Evolutionary conservation across 441 rosid genomes (phyloP), one percentile per base, ranked within the genome.

Genomic region (Adansonia madagascariensis): DNA sequence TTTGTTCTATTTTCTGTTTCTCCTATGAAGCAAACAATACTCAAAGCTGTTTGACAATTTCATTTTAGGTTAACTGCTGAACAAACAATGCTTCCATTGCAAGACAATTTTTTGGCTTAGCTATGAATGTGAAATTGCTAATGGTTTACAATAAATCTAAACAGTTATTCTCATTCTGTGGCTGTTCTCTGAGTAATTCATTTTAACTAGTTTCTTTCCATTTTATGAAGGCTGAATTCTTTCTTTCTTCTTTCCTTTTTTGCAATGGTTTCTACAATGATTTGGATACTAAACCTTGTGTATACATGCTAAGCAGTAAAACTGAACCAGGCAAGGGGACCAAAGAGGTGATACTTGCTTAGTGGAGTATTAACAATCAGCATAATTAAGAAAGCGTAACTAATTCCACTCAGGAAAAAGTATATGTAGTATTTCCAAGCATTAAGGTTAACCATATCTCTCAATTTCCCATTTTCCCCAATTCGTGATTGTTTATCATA

Each of bases 111-210:
- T 47, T 68, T 47, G 39, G 41, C 35, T 67, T 44, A 44, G 12
- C 18, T 66, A 68, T 46, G 70, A 65, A 64, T 1, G 8, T 9
- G 70, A 65, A 65, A 41, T 41, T 18, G 24, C 70, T n/a, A 65
- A 65, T 61, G 50, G 50, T 65, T 41, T 41, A n/a, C 17, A 24
- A 65, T 65, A 3, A 65, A 41, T 41, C 47, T 14, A 35, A 35
- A 39, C 31, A 4, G 8, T 39, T 64, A n/a, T 17, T 39, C 46
- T 65, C 50, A n/a, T 65, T 41, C 35, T 41, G 2, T 8, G 6
- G 44, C 7, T n/a, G 70, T 41, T 3, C 14, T n/a, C n/a, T 41
- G 14, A 65, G 2, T 41, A 65, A 62, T 14, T 31, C 35, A 65
- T 1, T 65, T 41, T 65, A 39, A 39, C 22, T n/a, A 64, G 20